Evolutionary conservation across 176 grass and related monocot species (phyloP).

Genomic region (Dactylis glomerata): DNA sequence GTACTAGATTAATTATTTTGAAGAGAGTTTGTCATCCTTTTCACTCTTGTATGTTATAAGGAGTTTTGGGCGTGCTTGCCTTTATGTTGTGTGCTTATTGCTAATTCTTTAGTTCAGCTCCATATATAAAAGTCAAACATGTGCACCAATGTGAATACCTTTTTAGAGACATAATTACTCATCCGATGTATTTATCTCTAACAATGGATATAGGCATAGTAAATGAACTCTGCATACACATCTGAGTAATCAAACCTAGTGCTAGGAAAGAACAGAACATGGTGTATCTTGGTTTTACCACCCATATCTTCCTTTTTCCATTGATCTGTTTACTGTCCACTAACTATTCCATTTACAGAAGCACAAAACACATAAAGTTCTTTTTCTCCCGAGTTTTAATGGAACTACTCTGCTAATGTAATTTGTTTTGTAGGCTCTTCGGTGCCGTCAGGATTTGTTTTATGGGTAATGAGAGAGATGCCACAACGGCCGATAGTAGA

Average conservation of each 20-base stretch:
- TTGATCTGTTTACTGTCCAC: background rate
- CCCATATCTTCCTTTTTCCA: background rate
- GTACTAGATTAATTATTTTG: background rate
- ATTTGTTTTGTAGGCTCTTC: constrained; percentile 66
- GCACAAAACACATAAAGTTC: background rate
- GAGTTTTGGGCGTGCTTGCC: constrained; percentile 4
- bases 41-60: constrained; percentile 6
- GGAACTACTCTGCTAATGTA: constrained; percentile 13
- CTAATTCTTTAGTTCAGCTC: background rate
- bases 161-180: background rate
- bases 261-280: background rate
- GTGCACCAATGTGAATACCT: background rate
- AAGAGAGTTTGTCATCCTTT: background rate
- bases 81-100: background rate
- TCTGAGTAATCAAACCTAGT: background rate
- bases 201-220: background rate
- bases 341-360: background rate
- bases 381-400: background rate
- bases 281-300: background rate
- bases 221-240: background rate
- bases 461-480: constrained; percentile 99
- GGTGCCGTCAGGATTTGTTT: constrained; percentile 81
- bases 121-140: constrained; percentile 2
- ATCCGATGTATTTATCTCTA: background rate
- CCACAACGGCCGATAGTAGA: constrained; percentile 56